These are phyloP conservation scores for Astragalus glycyphyllos DNA, from an alignment of 306 rosid genomes.

Conservation along the genomic window DNA sequence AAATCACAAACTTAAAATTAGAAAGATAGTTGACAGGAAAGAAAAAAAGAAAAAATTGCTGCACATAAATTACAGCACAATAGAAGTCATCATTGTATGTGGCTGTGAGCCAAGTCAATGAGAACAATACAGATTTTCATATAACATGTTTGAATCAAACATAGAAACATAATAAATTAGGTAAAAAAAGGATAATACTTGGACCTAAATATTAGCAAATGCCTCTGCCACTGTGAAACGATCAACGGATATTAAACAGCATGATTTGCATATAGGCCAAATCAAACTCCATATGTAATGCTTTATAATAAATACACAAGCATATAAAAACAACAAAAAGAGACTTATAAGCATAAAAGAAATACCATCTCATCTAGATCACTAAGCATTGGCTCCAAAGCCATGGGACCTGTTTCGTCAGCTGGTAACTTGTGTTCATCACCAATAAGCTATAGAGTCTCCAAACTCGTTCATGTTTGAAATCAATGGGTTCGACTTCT, in stretches of 20 bases:
- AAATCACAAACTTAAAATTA: too few relatives aligned
- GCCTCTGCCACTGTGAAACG: background rate
- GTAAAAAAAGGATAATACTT: conserved; percentile 18
- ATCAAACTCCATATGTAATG: too few relatives aligned
- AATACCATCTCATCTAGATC: conserved; percentile 72
- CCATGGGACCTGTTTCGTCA: conserved; percentile 83
- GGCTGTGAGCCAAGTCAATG: conserved; percentile 9
- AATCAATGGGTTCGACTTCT: conserved; percentile 39
- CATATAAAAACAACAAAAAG: background rate
- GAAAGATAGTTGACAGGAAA: too few relatives aligned
- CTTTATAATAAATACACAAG: too few relatives aligned
- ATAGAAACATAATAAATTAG: conserved; percentile 16
- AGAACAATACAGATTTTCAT: conserved; percentile 8
- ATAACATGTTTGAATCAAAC: conserved; percentile 15
- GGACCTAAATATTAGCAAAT: conserved; percentile 4
- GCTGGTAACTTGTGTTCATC: conserved; percentile 62
- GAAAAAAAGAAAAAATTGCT: too few relatives aligned
- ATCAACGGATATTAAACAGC: too few relatives aligned
- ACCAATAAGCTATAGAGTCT: conserved; percentile 66
- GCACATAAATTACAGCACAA: too few relatives aligned
- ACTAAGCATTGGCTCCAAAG: conserved; percentile 56
- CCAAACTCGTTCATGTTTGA: conserved; percentile 59
- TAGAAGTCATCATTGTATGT: background rate
- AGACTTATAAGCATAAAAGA: conserved; percentile 43
- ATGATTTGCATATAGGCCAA: too few relatives aligned